Percentiles rank a stretch among this genome's conserved stretches.
phyloP scores from a whole-genome alignment of 208 protist genomes.

The Wallacemonas sp. region DNA sequence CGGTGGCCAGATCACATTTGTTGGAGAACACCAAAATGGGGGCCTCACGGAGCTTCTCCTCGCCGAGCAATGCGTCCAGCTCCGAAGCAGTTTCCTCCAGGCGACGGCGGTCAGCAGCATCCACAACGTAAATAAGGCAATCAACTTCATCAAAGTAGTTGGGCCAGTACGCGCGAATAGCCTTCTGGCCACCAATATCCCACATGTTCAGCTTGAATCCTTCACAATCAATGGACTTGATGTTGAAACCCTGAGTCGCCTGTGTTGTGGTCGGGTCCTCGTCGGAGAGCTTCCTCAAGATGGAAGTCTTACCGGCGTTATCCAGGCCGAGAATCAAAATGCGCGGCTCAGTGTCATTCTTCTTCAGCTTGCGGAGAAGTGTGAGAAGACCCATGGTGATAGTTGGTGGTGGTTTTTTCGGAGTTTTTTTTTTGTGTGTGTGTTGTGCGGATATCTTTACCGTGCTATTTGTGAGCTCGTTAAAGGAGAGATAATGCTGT shows the following conservation, averaged over 20 bases:
- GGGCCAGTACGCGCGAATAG: slow-evolving; percentile 97
- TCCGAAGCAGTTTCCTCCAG: slow-evolving; percentile 95
- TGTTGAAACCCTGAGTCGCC: slow-evolving; percentile 98
- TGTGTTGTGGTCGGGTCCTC: slow-evolving; percentile 96
- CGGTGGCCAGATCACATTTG: slow-evolving; percentile 96
- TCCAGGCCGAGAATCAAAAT: slow-evolving; percentile 97
- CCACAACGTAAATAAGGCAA: slow-evolving; percentile 96
- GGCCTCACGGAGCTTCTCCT: slow-evolving; percentile 94
- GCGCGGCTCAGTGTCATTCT: slow-evolving; percentile 93
- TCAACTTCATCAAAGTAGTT: slow-evolving; percentile 98
- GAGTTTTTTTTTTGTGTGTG: slow-evolving; percentile 3
- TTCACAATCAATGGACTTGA: slow-evolving; percentile 96
- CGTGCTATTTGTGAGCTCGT: neutral
- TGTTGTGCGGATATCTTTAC: neutral
- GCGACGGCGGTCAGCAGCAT: slow-evolving; percentile 92
- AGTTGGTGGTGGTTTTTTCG: neutral
- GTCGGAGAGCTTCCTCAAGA: slow-evolving; percentile 94
- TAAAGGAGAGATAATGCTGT: neutral
- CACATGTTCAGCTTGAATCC: slow-evolving; percentile 98
- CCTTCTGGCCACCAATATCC: slow-evolving; percentile 98
- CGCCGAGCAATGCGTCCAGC: slow-evolving; percentile 91
- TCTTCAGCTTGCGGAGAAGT: slow-evolving; percentile 92
- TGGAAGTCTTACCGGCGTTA: slow-evolving; percentile 99
- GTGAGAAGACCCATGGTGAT: slow-evolving; percentile 95
- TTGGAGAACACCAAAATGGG: slow-evolving; percentile 97